Base-by-base conservation (phyloP, 2,329 filamentous ascomycete genomes). In the Alternaria infectoria region DNA sequence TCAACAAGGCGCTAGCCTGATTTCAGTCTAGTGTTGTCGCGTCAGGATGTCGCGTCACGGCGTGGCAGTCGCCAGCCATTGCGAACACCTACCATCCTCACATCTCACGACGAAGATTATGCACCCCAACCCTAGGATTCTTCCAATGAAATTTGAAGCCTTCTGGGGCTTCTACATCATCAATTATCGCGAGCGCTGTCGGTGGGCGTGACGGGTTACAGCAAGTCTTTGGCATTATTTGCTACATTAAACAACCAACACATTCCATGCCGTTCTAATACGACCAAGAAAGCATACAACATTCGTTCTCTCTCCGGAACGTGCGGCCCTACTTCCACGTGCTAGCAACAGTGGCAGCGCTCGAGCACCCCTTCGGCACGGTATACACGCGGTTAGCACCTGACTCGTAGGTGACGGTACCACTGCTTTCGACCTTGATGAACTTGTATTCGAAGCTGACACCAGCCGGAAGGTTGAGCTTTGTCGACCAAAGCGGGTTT, bases 361-460 rank as follows among this genome's bases (percentile, higher is more conserved):
- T 66, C 13, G 65, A 64, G 45, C 74, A 75, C 4, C 67, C 66
- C 43, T 57, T 70, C 10, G 71, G 69, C 12, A 77, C 75, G 4
- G 75, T 76, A 8, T 85, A 74, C 5, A 77, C 81, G 12, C 84
- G 69, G 61, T 85, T 85, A 0, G 66, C 65, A 11, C 69, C 72
- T 9, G 74, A 77, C 77, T 86, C 84, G 64, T 81, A 84, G 9
- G 85, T 80, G 30, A 80, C 81, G 59, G 82, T 77, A 1, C 78
- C 79, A 63, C 79, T 83, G 64, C 83, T 79, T 69, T 85, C 78
- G 63, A 83, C 76, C 23, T 80, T 75, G 25, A 82, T 81, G 66
- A 84, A 86, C 66, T 80, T 80, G 66, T 86, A 86, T 56, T 69
- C 78, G n/a, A 84, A 75, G 11, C 69, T 78, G 62, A 80, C 74